phyloP scores from a whole-genome alignment of 2,329 filamentous ascomycete genomes.

The Fusarium subglutinans region DNA sequence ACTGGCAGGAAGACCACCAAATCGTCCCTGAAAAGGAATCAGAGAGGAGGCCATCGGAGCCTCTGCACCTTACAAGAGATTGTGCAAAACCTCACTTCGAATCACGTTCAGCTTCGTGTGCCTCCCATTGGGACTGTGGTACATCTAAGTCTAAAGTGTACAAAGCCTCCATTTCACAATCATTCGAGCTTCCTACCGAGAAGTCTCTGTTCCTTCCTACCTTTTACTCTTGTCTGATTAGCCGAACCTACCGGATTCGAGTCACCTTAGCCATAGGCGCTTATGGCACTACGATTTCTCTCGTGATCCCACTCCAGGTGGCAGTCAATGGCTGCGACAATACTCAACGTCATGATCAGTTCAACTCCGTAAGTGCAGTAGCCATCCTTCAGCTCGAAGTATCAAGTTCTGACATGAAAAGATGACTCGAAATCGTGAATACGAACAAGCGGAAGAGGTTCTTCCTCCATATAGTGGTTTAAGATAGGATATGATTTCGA shows the following conservation, averaged over 20 bases:
- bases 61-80: neutral
- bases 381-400: fast-evolving
- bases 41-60: neutral
- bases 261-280: neutral
- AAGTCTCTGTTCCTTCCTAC: neutral
- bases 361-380: neutral
- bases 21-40: fast-evolving
- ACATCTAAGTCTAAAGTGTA: neutral
- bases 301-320: conserved; percentile 1
- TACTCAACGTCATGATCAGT: neutral
- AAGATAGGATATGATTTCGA: no score
- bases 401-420: neutral
- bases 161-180: neutral
- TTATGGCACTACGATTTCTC: neutral
- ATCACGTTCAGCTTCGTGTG: neutral
- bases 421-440: neutral
- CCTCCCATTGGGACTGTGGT: neutral
- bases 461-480: neutral
- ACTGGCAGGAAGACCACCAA: neutral
- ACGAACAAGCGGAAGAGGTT: neutral
- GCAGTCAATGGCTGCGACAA: neutral
- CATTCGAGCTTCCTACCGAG: neutral
- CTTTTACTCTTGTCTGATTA: conserved; percentile 1
- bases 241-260: neutral
- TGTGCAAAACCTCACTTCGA: no score